Evolutionary conservation across 1,139 yeast genomes (phyloP).

Genomic region (Diutina scorzettiae): DNA sequence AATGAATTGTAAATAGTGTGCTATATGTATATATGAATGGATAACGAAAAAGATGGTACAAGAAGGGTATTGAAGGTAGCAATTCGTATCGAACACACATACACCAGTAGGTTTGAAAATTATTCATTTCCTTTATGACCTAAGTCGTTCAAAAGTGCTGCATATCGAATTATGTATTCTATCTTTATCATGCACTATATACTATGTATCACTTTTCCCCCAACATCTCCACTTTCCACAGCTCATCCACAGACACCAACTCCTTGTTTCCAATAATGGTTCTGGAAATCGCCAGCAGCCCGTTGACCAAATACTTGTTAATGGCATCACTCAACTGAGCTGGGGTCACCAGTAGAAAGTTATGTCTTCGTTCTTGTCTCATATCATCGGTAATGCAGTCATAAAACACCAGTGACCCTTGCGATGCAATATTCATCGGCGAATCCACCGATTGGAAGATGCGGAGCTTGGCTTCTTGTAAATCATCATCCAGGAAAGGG

Average conservation of each 20-base stretch:
- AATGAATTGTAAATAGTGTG: not conserved
- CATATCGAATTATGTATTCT: too few species aligned
- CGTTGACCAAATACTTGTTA: conserved; percentile 38
- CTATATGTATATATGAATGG: too few species aligned
- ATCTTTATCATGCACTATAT: too few species aligned
- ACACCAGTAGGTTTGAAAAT: too few species aligned
- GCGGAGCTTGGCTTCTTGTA: conserved; percentile 82
- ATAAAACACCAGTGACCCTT: conserved; percentile 56
- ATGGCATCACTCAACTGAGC: conserved; percentile 54
- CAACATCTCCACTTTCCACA: not conserved
- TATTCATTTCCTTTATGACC: too few species aligned
- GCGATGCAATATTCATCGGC: conserved; percentile 70
- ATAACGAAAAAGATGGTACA: too few species aligned
- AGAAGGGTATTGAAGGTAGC: too few species aligned
- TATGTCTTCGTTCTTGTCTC: conserved; percentile 71
- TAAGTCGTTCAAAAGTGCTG: too few species aligned
- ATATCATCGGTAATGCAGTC: conserved; percentile 68
- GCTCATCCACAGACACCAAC: not conserved
- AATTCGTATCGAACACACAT: too few species aligned
- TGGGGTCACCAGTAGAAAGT: conserved; percentile 51
- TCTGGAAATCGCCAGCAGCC: not conserved
- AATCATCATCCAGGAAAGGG: conserved; percentile 39
- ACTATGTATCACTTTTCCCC: too few species aligned
- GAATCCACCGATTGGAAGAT: conserved; percentile 89
- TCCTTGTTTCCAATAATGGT: conserved; percentile 2